Evolutionary conservation across 306 rosid species (phyloP), one percentile per base, ranked within the genome.

Genomic region (Canavalia gladiata): DNA sequence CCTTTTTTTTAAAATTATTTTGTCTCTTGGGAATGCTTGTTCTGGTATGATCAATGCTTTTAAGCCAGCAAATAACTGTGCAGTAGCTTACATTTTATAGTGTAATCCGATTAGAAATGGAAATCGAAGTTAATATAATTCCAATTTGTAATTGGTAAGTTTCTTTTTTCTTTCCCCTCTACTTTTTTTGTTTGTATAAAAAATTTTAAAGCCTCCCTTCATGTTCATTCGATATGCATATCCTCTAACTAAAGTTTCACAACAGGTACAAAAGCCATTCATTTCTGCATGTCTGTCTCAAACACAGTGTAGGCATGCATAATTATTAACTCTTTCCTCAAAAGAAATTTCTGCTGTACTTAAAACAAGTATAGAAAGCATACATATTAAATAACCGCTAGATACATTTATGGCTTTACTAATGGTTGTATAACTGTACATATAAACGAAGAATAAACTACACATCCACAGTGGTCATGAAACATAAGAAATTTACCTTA

Each of bases 401-500:
- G 67, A 60, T 34, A 58, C 12, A 4, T 9, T 33, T 60, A 60
- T 60, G 42, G 58, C 83, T 62, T 71, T 30, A 56, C 25, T 28
- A 52, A 11, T 77, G 52, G 29, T 34, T 84, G 68, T 54, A 56
- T 33, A 59, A 74, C 34, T 75, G 29, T 43, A 10, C 80, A 1
- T 58, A 74, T 74, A 52, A 67, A 62, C 59, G 43, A 30, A 56
- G 83, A 74, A 79, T n/a, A 70, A 57, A 84, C 30, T 54, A 37
- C 63, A 76, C 54, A 67, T 41, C 39, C 31, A 79, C 68, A 80
- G 25, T 2, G 13, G 45, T 47, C 75, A 78, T 39, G n/a, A 64
- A 31, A 69, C 60, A 11, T 50, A 49, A 51, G 58, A 47, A 68
- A 47, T 59, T 47, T 87, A 95, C 99, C 98, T 95, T 95, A 76